phyloP scores from a whole-genome alignment of 2,329 filamentous ascomycete genomes.

The Venturia asperata region DNA sequence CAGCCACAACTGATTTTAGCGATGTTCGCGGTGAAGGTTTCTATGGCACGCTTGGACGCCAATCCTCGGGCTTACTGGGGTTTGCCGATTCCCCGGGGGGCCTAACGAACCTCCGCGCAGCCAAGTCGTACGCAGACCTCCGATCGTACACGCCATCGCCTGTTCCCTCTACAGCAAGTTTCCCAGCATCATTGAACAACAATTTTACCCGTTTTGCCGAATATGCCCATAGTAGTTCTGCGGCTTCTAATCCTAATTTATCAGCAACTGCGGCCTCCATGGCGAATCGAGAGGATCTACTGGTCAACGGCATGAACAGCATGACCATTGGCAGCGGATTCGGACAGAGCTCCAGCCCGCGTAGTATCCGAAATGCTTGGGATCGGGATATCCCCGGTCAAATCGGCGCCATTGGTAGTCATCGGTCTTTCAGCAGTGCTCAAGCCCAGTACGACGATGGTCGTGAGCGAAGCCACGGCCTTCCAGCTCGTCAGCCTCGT shows the following conservation, averaged over 20 bases:
- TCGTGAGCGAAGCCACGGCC: slow-evolving; percentile 39
- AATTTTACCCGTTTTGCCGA: slow-evolving; percentile 57
- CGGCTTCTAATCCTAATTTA: slow-evolving; percentile 59
- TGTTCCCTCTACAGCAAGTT: slow-evolving; percentile 81
- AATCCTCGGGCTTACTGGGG: slow-evolving; percentile 73
- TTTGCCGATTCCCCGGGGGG: slow-evolving; percentile 65
- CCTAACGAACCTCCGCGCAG: slow-evolving; percentile 73
- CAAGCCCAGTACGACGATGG: slow-evolving; percentile 43
- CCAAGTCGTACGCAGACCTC: slow-evolving; percentile 94
- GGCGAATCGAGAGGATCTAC: slow-evolving; percentile 50
- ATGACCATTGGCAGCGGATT: slow-evolving; percentile 51
- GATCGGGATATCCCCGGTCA: slow-evolving; percentile 51
- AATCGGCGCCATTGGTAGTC: slow-evolving; percentile 59
- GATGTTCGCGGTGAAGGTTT: slow-evolving; percentile 68
- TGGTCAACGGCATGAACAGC: slow-evolving; percentile 57
- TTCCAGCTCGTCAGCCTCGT: slow-evolving; percentile 55
- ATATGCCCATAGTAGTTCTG: slow-evolving; percentile 49
- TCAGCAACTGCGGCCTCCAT: slow-evolving; percentile 50
- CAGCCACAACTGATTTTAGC: slow-evolving; percentile 95
- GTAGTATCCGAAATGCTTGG: slow-evolving; percentile 53
- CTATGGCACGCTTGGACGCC: slow-evolving; percentile 70
- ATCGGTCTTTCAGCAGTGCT: slow-evolving; percentile 53
- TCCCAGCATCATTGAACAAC: slow-evolving; percentile 60
- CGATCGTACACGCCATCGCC: slow-evolving; percentile 93
- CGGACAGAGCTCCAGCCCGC: slow-evolving; percentile 47